Conservation (phyloP, 1,139 yeast genomes). For the Blastobotrys persicus region DNA sequence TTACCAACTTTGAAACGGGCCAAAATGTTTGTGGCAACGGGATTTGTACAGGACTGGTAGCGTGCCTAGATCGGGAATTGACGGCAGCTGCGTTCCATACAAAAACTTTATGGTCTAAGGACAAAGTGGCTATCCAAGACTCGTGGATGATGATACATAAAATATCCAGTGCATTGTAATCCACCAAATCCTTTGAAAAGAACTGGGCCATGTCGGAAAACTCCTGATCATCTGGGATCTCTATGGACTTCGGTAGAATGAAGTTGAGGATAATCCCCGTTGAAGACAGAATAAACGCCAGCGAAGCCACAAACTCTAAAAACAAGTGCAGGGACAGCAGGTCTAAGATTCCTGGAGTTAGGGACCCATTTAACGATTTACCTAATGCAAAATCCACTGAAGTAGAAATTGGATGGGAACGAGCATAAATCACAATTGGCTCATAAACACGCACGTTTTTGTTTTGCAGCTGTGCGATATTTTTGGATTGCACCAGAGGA, state of each 20-base stretch:
- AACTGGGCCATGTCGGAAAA: conserved; percentile 29
- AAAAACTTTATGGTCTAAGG: conserved; percentile 66
- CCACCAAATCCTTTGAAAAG: conserved; percentile 51
- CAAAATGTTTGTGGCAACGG: conserved; percentile 51
- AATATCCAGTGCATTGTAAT: conserved; percentile 63
- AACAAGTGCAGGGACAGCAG: conserved; percentile 13
- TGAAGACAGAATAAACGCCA: conserved; percentile 43
- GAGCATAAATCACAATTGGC: conserved; percentile 18
- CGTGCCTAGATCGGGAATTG: conserved; percentile 32
- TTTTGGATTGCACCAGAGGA: conserved; percentile 10
- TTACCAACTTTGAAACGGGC: conserved; percentile 63
- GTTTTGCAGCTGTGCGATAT: conserved; percentile 1
- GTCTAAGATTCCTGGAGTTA: conserved; percentile 13
- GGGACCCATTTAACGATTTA: conserved; percentile 14
- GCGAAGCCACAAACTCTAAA: conserved; percentile 43
- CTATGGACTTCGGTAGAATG: conserved; percentile 27
- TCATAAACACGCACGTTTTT: conserved; percentile 15
- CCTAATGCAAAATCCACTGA: conserved; percentile 12
- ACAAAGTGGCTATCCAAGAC: conserved; percentile 62
- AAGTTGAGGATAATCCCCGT: conserved; percentile 40
- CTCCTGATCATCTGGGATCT: conserved; percentile 17
- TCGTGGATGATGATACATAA: conserved; percentile 53
- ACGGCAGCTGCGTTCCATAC: conserved; percentile 69
- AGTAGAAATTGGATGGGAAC: neutral
- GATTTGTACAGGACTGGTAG: conserved; percentile 24